Conservation (phyloP, 2,329 filamentous ascomycete genomes). For the Cadophora sp. region DNA sequence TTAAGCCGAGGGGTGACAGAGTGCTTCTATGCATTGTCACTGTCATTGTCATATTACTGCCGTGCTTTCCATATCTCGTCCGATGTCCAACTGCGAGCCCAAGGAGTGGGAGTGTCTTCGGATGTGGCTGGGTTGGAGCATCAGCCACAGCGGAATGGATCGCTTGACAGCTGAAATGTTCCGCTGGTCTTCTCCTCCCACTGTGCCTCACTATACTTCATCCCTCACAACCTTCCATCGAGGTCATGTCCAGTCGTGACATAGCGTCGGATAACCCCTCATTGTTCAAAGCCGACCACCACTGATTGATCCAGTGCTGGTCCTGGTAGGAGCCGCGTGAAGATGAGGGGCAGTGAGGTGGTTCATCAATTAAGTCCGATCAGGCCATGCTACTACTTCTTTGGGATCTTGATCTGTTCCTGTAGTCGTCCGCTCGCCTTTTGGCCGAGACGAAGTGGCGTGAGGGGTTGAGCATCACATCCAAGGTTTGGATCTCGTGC, state of each 20-base stretch:
- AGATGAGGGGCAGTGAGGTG: background rate
- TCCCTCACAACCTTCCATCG: background rate
- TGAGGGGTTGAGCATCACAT: constrained; percentile 21
- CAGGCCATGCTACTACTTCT: background rate
- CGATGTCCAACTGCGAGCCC: background rate
- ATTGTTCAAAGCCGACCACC: background rate
- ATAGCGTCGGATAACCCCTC: constrained; percentile 6
- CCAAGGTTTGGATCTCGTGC: background rate
- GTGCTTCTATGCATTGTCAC: background rate
- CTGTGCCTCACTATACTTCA: no score
- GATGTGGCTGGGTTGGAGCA: constrained; percentile 5
- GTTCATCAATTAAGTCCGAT: background rate
- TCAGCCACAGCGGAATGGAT: constrained; percentile 14
- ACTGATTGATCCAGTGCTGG: background rate
- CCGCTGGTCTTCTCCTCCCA: background rate
- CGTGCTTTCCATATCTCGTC: background rate
- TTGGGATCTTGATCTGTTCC: background rate
- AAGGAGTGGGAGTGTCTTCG: background rate
- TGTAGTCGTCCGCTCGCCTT: constrained; percentile 5
- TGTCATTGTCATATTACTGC: background rate
- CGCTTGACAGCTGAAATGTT: background rate
- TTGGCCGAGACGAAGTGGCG: constrained; percentile 18
- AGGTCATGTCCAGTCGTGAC: background rate
- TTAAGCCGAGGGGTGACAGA: background rate
- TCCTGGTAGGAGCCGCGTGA: background rate